Evolutionary conservation across 257 asterid genomes (phyloP), one percentile per base, ranked within the genome.

Genomic region (Gentiana macrophylla): DNA sequence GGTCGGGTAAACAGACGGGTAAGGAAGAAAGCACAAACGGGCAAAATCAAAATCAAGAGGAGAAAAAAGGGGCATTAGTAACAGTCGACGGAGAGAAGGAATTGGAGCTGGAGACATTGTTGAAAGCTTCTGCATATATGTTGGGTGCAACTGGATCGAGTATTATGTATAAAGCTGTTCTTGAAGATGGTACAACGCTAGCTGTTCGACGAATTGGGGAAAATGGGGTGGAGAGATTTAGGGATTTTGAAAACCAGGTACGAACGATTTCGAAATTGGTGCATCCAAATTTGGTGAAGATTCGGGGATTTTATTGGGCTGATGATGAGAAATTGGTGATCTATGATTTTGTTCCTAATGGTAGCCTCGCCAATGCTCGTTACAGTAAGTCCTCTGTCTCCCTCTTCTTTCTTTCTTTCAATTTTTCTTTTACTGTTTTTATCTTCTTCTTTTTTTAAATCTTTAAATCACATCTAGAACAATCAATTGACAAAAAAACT

Each of bases 281-380:
- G 48, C 99, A 92, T 61, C 95, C 94, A 11, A 92, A 92, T 60
- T 56, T 92, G 70, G 89, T 92, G 4, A 77, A 78, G 54, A 81
- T 92, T 37, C 86, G 93, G 32, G 97, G 99, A 3, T 92, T 92
- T 79, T 92, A 79, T 2, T 92, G 99, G 99, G 99, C 95, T 2
- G 55, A 73, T 1, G 95, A 92, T 12, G 99, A 92, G 76, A 92
- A 92, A 67, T 80, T 92, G 57, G 82, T 92, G 63, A 88, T 92
- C 73, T 92, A 92, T 12, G 99, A 92, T 57, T 92, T 88, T 34
- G 94, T 85, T 38, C 94, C 99, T 3, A 88, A 92, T 58, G 94
- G 89, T 4, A 92, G 94, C 78, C 89, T 92, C n/a, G 91, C 99
- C 36, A 83, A 74, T 61, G 88, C 89, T 0, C 94, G 97, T 66